These are phyloP conservation scores for Penicillium vulpinum DNA, from an alignment of 2,329 filamentous ascomycete species.

Conservation along the genomic window DNA sequence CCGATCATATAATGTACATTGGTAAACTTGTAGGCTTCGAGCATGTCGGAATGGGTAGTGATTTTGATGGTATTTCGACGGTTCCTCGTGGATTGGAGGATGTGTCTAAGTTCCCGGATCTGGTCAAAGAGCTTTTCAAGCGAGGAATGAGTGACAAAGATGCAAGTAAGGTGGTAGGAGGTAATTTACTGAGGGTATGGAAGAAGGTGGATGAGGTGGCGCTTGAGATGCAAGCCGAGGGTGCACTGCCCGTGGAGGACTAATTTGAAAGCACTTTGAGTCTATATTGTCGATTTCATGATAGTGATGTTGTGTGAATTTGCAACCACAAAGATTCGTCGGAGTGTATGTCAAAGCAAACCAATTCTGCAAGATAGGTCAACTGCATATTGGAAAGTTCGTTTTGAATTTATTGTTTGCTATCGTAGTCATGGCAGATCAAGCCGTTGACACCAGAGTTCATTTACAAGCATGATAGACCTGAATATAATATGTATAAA, in stretches of 20 bases:
- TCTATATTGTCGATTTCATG: background rate
- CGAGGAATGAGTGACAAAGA: constrained; percentile 74
- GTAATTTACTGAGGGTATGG: constrained; percentile 85
- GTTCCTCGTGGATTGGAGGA: constrained; percentile 78
- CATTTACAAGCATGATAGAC: background rate
- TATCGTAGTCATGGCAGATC: background rate
- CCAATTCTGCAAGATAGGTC: background rate
- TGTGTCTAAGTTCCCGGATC: constrained; percentile 76
- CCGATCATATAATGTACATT: constrained; percentile 77
- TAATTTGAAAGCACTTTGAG: constrained; percentile 18
- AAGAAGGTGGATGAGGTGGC: constrained; percentile 73
- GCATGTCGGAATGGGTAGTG: constrained; percentile 82
- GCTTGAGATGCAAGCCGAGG: constrained; percentile 60
- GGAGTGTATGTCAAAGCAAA: background rate
- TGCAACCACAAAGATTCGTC: background rate
- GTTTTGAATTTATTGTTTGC: no score
- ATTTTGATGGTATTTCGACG: constrained; percentile 70
- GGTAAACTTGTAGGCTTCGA: constrained; percentile 81
- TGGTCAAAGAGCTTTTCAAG: constrained; percentile 72
- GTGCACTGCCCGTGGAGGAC: constrained; percentile 50
- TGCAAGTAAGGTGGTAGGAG: constrained; percentile 71
- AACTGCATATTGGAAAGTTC: background rate
- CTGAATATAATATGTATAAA: background rate
- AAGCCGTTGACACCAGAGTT: background rate
- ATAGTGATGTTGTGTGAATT: background rate